Percentiles rank a stretch among this genome's conserved stretches.
Conservation (phyloP, 2,329 filamentous ascomycete species). For the Niveomyces coronatus region DNA sequence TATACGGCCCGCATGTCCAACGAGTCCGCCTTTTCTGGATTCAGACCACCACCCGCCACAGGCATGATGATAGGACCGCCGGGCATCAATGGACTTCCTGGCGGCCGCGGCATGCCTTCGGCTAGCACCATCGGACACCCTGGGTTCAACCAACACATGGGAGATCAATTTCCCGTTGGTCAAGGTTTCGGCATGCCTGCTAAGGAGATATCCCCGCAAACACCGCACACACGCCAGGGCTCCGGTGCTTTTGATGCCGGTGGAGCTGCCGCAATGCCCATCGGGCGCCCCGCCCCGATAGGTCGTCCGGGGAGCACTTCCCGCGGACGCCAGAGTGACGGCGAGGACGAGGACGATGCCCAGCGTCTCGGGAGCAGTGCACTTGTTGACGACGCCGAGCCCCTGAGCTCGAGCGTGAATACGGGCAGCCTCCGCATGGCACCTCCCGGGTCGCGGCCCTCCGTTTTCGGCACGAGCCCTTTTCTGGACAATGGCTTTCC, state of each 20-base stretch:
- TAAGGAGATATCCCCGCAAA: slow-evolving; percentile 26
- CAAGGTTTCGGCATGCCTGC: slow-evolving; percentile 23
- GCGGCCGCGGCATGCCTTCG: slow-evolving; percentile 34
- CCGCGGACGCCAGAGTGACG: slow-evolving; percentile 40
- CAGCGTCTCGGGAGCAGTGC: slow-evolving; percentile 85
- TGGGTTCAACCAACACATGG: slow-evolving; percentile 22
- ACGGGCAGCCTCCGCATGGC: slow-evolving; percentile 33
- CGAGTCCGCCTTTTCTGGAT: slow-evolving; percentile 36
- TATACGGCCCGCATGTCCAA: slow-evolving; percentile 50
- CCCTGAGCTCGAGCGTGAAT: slow-evolving; percentile 25
- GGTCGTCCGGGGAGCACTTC: slow-evolving; percentile 71
- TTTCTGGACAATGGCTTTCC: slow-evolving; percentile 33
- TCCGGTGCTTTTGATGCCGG: slow-evolving; percentile 56
- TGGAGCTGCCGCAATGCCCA: slow-evolving; percentile 54
- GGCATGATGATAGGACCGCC: slow-evolving; percentile 38
- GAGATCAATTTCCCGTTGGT: slow-evolving; percentile 22
- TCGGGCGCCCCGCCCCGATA: slow-evolving; percentile 76
- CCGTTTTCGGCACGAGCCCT: slow-evolving; percentile 29
- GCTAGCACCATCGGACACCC: slow-evolving; percentile 25
- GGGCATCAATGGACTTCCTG: slow-evolving; percentile 35
- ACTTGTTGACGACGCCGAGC: slow-evolving; percentile 66
- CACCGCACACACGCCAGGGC: slow-evolving; percentile 67
- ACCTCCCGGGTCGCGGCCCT: slow-evolving; percentile 35
- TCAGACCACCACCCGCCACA: slow-evolving; percentile 34
- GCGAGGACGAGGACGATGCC: slow-evolving; percentile 65